Evolutionary conservation across 352 stramenopile species (phyloP).

Genomic region (Aphanomyces euteiches): DNA sequence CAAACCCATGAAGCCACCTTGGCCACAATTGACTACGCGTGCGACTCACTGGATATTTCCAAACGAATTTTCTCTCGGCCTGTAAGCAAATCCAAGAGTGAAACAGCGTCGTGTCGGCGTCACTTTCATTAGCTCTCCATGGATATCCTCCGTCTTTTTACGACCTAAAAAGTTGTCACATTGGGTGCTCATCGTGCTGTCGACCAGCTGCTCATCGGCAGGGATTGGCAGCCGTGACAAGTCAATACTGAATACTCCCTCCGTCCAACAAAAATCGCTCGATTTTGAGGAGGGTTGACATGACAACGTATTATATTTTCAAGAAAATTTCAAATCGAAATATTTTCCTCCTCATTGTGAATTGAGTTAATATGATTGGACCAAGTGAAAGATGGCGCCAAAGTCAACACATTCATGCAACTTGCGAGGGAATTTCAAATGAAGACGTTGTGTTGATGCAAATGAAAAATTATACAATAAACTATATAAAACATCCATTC

Average conservation of each 20-base stretch:
- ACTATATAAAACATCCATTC: background rate
- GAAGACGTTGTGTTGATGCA: background rate
- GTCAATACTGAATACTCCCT: background rate
- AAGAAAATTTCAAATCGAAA: background rate
- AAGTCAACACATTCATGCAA: background rate
- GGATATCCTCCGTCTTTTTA: no score
- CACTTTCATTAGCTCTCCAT: no score
- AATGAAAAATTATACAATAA: background rate
- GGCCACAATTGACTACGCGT: no score
- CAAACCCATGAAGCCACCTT: no score
- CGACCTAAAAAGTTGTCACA: no score
- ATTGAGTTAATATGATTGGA: background rate
- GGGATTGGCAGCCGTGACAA: no score
- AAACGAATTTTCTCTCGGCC: no score
- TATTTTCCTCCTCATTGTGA: background rate
- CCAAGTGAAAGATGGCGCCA: background rate
- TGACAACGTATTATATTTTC: background rate
- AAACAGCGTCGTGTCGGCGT: no score
- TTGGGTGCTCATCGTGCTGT: no score
- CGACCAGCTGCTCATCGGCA: no score
- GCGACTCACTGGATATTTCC: no score
- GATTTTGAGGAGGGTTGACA: constrained; percentile 1
- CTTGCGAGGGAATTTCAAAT: background rate
- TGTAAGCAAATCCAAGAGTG: no score
- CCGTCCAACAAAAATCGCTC: background rate